These are phyloP conservation scores for Westerdykella ornata DNA, from an alignment of 2,329 filamentous ascomycete species.

Conservation along the genomic window DNA sequence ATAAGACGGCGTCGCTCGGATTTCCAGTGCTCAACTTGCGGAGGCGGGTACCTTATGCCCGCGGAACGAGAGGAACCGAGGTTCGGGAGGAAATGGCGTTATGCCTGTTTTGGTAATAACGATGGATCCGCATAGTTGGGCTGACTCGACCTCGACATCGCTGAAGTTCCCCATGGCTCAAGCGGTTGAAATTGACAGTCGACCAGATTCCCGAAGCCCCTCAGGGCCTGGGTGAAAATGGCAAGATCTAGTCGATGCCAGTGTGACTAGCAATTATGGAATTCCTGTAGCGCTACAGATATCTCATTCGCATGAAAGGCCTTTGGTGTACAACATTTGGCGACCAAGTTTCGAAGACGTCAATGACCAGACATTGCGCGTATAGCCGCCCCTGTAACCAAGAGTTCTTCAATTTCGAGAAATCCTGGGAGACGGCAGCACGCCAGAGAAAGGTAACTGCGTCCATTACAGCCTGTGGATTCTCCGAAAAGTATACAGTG, in stretches of 20 bases:
- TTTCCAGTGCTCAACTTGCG: constrained; percentile 4
- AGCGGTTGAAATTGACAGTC: too few species aligned
- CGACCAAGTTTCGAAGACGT: too few species aligned
- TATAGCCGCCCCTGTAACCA: background rate
- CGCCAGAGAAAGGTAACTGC: too few species aligned
- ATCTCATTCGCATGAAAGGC: too few species aligned
- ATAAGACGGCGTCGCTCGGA: background rate
- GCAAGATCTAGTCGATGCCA: too few species aligned
- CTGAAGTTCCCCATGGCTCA: background rate
- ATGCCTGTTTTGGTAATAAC: background rate
- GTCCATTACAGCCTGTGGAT: too few species aligned
- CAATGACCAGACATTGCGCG: background rate
- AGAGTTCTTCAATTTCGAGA: background rate
- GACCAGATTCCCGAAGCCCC: too few species aligned
- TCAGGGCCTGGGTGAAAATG: too few species aligned
- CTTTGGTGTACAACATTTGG: too few species aligned
- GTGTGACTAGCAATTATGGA: background rate
- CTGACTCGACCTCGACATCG: background rate
- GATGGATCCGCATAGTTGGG: background rate
- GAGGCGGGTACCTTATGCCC: constrained; percentile 8
- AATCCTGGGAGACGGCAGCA: background rate
- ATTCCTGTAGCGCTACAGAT: too few species aligned
- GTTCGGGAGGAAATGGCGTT: constrained; percentile 2
- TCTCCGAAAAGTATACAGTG: background rate
- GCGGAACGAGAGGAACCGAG: constrained; percentile 4